A percentile compares a stretch with the other conserved stretches of the same genome.
Conservation (phyloP, 257 asterid genomes). For the Osmanthus fragrans region DNA sequence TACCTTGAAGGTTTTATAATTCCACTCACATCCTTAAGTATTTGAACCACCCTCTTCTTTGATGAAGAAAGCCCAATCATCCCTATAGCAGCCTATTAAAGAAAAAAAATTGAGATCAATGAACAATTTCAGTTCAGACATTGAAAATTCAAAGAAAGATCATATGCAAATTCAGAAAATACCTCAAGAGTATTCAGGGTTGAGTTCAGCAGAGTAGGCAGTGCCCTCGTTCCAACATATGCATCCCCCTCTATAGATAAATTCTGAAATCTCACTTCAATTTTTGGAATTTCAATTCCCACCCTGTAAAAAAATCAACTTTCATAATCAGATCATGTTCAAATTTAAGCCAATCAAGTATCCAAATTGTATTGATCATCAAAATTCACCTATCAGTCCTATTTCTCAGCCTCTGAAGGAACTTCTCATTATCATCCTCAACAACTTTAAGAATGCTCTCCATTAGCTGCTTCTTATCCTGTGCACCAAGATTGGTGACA, state of each 20-base stretch:
- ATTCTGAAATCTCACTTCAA: conserved; percentile 79
- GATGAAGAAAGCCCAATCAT: conserved; percentile 66
- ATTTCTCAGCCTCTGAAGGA: conserved; percentile 59
- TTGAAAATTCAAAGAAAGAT: background rate
- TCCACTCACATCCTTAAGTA: conserved; percentile 76
- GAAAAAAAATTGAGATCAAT: conserved; percentile 13
- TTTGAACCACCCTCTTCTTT: conserved; percentile 61
- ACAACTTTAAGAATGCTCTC: conserved; percentile 67
- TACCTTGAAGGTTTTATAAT: conserved; percentile 85
- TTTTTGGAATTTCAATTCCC: conserved; percentile 79
- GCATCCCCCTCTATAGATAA: conserved; percentile 80
- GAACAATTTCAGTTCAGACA: background rate
- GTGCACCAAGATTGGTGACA: conserved; percentile 53
- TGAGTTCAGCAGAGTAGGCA: conserved; percentile 79
- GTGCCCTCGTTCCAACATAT: conserved; percentile 74
- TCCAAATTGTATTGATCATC: background rate
- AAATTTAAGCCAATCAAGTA: background rate
- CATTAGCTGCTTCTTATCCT: conserved; percentile 67
- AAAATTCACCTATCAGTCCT: conserved; percentile 65
- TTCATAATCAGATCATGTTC: background rate
- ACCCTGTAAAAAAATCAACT: conserved; percentile 44
- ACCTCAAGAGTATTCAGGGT: conserved; percentile 80
- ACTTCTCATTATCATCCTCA: conserved; percentile 72
- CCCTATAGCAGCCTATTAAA: conserved; percentile 50
- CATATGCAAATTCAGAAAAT: background rate